Evolutionary conservation across 2,329 filamentous ascomycete genomes (phyloP), one percentile per base, ranked within the genome.

Genomic region (Rhinocladiella similis): DNA sequence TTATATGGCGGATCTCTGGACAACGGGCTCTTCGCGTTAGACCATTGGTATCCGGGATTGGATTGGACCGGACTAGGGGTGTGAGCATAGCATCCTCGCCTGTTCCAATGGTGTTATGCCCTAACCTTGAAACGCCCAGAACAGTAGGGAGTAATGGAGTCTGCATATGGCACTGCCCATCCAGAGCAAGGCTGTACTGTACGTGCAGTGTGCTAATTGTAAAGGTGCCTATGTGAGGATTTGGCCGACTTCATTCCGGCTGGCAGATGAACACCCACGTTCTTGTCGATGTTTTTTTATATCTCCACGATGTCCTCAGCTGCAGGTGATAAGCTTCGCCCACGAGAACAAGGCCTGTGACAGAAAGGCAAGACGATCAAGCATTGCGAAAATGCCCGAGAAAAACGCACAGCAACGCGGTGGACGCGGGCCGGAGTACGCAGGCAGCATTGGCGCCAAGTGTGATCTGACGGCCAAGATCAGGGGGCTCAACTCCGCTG

Each of bases 401-500:
- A 51, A 18, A 27, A n/a, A 27, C 29, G 52, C 22, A 35, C 18
- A 54, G 25, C 35, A 54, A 54, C 19, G 43, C 36, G 25, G 16
- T 54, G 20, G 14, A 18, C 25, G 36, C 51, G 47, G 39, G 50
- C 12, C n/a, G 46, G 50, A 51, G 46, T 50, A 39, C 33, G 27
- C 43, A 39, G 50, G 9, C 41, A 14, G 20, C 20, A 46, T 46
- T 22, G 51, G 56, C 56, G 56, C 56, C 56, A 50, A 58, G 56
- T 39, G 20, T 42, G 35, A 42, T 58, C 56, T 48, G 50, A 58
- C 56, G 53, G 56, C 56, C 56, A 58, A 58, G 56, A 41, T 42
- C 16, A 38, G 22, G 47, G 41, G 56, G 41, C 29, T 4, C 39
- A 18, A n/a, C 49, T 57, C 49, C 49, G 48, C 22, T 45, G 48